Conservation (phyloP, 2,329 filamentous ascomycete genomes). For the Huntiella decipiens region DNA sequence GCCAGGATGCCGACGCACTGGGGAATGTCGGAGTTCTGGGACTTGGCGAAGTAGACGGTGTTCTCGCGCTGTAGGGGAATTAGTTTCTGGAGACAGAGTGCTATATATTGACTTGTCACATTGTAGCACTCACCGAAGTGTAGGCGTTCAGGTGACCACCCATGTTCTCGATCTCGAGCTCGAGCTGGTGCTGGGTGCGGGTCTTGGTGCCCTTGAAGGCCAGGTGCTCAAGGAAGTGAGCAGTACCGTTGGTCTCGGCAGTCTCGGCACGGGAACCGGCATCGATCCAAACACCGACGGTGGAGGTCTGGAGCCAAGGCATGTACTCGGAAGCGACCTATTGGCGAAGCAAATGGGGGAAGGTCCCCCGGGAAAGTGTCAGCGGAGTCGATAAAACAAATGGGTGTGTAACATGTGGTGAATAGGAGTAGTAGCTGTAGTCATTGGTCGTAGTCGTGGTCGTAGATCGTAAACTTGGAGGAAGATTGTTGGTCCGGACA, state of each 20-base stretch:
- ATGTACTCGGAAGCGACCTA: slow-evolving; percentile 97
- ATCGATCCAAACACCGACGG: slow-evolving; percentile 98
- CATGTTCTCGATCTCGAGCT: slow-evolving; percentile 99
- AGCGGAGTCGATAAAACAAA: neutral
- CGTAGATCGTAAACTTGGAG: no score
- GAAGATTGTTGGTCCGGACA: no score
- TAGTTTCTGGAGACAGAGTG: no score
- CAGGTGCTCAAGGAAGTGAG: slow-evolving; percentile 98
- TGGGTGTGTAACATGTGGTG: neutral
- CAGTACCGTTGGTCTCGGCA: slow-evolving; percentile 94
- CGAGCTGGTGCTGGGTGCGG: slow-evolving; percentile 89
- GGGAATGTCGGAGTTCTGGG: slow-evolving; percentile 94
- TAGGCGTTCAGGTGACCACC: slow-evolving; percentile 98
- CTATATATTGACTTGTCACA: neutral
- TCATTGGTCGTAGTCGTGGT: neutral
- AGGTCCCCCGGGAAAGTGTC: neutral
- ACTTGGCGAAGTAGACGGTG: slow-evolving; percentile 99
- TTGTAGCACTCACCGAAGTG: slow-evolving; percentile 62
- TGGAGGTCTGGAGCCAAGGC: slow-evolving; percentile 94
- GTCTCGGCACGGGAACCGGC: slow-evolving; percentile 96
- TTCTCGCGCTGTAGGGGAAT: slow-evolving; percentile 58
- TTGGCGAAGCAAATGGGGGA: neutral
- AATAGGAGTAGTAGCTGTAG: neutral
- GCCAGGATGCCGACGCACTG: slow-evolving; percentile 94
- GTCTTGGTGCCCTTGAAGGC: slow-evolving; percentile 98